Base-by-base conservation (phyloP, 345 rosid genomes). In the Rhizophora apiculata region DNA sequence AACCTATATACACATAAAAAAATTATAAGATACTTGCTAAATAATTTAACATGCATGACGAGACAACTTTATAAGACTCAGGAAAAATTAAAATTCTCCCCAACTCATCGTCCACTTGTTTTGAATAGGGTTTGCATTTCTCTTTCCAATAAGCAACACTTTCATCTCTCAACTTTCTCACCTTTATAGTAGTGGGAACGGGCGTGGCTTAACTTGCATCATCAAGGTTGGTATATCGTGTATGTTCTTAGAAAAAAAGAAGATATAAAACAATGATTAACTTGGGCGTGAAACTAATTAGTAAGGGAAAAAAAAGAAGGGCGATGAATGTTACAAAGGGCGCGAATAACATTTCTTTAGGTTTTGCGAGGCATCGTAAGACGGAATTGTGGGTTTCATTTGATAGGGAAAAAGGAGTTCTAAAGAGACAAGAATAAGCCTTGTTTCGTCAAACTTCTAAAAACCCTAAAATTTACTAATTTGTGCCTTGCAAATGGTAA, bases 131-230 rank as follows among this genome's bases (percentile, higher is more conserved):
- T 20, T 46, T 21, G 36, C 32, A 15, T 66, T 7, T 65, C 56
- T n/a, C 37, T 65, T 78, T 10, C 6, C 20, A 53, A 63, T 69
- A 32, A 73, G 60, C 43, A 61, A 29, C 57, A 48, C 19, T 5
- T 68, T 67, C 37, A 13, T 57, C 46, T 39, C 16, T 16, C 51
- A 26, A 36, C 10, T 7, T 26, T 34, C 61, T 71, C 26, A 36
- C 21, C 30, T 46, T 34, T 30, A 5, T 5, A 20, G 9, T 66
- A 51, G 75, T 66, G 67, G 68, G 61, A 15, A 69, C 62, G 62
- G 58, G 34, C 58, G 79, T 75, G 82, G 61, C 82, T 59, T 46
- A 59, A 59, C 70, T 60, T 79, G 62, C 22, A 63, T 59, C 67
- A 71, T 71, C 29, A 29, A 36, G 72, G 36, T 49, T 60, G 68